Percentiles rank a stretch among this genome's conserved stretches.
phyloP scores from a whole-genome alignment of 139 green algal genomes.

The Chlamydomonas eustigma region DNA sequence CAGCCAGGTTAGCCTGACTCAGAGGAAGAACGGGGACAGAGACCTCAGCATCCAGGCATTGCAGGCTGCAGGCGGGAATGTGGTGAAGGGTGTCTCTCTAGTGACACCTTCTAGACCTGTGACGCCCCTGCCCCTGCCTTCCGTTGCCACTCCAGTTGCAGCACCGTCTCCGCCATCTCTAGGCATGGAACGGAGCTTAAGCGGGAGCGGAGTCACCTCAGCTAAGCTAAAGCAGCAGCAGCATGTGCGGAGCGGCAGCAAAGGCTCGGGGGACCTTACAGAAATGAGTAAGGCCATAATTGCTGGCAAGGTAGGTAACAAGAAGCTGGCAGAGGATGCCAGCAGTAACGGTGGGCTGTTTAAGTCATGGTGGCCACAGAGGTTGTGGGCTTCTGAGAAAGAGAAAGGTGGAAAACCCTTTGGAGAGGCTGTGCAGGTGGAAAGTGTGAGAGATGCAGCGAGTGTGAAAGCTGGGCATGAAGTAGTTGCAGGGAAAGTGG shows the following conservation, averaged over 20 bases:
- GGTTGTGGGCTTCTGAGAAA: slow-evolving; percentile 16
- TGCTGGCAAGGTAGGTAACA: background rate
- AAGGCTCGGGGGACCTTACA: background rate
- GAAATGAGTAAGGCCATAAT: background rate
- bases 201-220: too few relatives aligned
- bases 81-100: too few relatives aligned
- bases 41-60: too few relatives aligned
- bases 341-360: background rate
- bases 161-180: background rate
- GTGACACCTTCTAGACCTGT: background rate
- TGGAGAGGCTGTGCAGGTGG: too few relatives aligned
- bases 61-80: too few relatives aligned
- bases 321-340: background rate
- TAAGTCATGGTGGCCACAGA: slow-evolving; percentile 26
- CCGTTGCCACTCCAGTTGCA: background rate
- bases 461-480: too few relatives aligned
- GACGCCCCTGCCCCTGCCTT: background rate
- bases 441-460: background rate
- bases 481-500: too few relatives aligned
- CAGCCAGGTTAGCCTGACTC: background rate
- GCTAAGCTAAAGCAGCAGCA: background rate
- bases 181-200: too few relatives aligned
- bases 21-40: too few relatives aligned
- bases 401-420: background rate
- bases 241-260: background rate